Base-by-base conservation (phyloP, 2,329 filamentous ascomycete genomes). In the Clathrospora elynae region DNA sequence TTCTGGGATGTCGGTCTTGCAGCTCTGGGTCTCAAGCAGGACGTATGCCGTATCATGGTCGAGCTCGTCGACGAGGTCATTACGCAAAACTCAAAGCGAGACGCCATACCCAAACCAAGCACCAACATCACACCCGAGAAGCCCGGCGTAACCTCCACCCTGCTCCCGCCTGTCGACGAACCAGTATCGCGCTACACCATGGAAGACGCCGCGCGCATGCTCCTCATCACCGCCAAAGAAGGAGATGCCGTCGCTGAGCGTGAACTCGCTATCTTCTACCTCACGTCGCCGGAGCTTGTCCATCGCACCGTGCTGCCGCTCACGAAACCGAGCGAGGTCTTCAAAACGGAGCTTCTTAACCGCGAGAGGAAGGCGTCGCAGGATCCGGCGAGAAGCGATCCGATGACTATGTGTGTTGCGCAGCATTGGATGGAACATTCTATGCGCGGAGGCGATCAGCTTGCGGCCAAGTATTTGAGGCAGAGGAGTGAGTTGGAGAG, bases 351-450 rank as follows among this genome's bases (percentile, higher is more conserved):
- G 42, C 83, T 93, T 57, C 89, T 95, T 79, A 88, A 87, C 45
- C 68, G 71, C 42, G 74, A 81, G 64, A 73, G 76, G 50, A 77
- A 76, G 51, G 80, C 66, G 4, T 56, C 80, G 26, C 75, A 80
- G 38, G 82, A 86, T 59, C 76, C 79, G 11, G 71, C 76, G 39
- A 78, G 89, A 55, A 90, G 85, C 46, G 90, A 96, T 67, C 88
- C 89, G 2, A 86, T 86, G 39, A 84, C 90, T 28, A 93, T 97
- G 88, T 96, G 91, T 61, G 83, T 96, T 43, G 92, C 92, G 7
- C 85, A 95, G 71, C 92, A 97, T 75, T 97, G 92, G 91, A 96
- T 97, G 90, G 89, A 92, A 73, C 78, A 88, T 54, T 90, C 88
- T 24, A 87, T 89, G 58, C 80, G 81, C 40, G 90, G 90, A n/a